phyloP scores from a whole-genome alignment of 768 basidiomycete genomes.

The Boletus rufocinnamomeus region DNA sequence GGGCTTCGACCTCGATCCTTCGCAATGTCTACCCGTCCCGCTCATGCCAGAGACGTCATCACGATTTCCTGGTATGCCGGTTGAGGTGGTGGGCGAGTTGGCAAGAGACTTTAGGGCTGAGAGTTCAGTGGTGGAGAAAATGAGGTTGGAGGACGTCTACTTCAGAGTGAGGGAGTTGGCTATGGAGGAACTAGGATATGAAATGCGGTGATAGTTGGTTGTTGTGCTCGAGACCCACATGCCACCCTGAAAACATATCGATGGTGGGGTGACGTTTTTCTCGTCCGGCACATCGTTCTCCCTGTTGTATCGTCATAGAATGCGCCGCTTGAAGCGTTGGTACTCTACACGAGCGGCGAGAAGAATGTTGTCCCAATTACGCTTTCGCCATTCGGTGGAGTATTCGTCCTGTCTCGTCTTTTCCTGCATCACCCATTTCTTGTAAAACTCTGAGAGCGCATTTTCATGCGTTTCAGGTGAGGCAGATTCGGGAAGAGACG shows the following conservation, averaged over 20 bases:
- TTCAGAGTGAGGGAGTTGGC: slow-evolving; percentile 65
- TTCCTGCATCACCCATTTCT: slow-evolving; percentile 75
- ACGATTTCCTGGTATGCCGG: slow-evolving; percentile 73
- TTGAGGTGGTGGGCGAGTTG: slow-evolving; percentile 62
- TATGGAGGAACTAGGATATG: slow-evolving; percentile 46
- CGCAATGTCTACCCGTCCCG: slow-evolving; percentile 60
- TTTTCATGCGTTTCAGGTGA: slow-evolving; percentile 59
- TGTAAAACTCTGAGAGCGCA: slow-evolving; percentile 75
- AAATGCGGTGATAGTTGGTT: slow-evolving; percentile 22
- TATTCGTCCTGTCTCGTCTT: slow-evolving; percentile 56
- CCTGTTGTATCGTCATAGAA: slow-evolving; percentile 23
- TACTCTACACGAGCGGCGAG: slow-evolving; percentile 61
- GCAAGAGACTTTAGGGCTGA: slow-evolving; percentile 63
- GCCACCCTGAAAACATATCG: not conserved
- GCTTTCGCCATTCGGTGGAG: slow-evolving; percentile 64
- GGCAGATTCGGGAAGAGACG: slow-evolving; percentile 53
- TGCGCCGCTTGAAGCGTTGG: slow-evolving; percentile 41
- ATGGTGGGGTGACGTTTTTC: not conserved
- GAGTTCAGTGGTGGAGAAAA: slow-evolving; percentile 55
- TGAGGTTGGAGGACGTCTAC: slow-evolving; percentile 59
- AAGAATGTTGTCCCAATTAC: slow-evolving; percentile 56
- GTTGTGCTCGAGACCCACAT: not conserved
- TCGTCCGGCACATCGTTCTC: no score
- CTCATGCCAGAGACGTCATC: slow-evolving; percentile 60
- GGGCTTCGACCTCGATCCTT: slow-evolving; percentile 57